Evolutionary conservation across 768 basidiomycete species (phyloP), one percentile per base, ranked within the genome.

Genomic region (Termitomyces sp.): DNA sequence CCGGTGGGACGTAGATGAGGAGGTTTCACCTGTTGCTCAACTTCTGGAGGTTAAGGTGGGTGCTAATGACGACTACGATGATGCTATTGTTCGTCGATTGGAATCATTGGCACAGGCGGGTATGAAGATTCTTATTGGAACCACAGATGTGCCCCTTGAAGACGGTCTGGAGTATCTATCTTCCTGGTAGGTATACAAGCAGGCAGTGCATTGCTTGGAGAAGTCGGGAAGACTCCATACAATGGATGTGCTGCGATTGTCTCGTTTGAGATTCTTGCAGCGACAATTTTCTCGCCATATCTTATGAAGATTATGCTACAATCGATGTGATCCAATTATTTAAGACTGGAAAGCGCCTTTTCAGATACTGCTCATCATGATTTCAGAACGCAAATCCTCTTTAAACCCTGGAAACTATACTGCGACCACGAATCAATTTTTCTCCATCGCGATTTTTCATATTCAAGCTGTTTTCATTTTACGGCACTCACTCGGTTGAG

Each of bases 81-180:
- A 60, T 3, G 60, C 55, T 11, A 60, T 65, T 33, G 58, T 67
- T 12, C 36, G 41, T 6, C 54, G 64, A 48, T 61, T 69, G 34
- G 66, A 67, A 30, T 39, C 24, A 3, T 56, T 69, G 45, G 63
- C 59, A 3, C 58, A 62, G 58, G 53, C 49, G 3, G 66, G 66
- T n/a, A 65, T 67, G 64, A 61, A 41, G 31, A 59, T 67, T 30
- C 34, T 59, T 36, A 61, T 65, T 27, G 59, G 54, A 1, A 63
- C 56, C 16, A 55, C 56, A 16, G 62, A 63, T 18, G 61, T 63
- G 33, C 56, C 58, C 24, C 61, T 63, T 13, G 58, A 63, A 58
- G 55, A 60, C 15, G 61, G 61, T 16, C 44, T 63, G 3, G 61
- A 63, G 34, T 62, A 62, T 50, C 34, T 57, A 31, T 62, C 61